Evolutionary conservation across 805 yeast genomes (phyloP).

Genomic region (Candida stauntonica): DNA sequence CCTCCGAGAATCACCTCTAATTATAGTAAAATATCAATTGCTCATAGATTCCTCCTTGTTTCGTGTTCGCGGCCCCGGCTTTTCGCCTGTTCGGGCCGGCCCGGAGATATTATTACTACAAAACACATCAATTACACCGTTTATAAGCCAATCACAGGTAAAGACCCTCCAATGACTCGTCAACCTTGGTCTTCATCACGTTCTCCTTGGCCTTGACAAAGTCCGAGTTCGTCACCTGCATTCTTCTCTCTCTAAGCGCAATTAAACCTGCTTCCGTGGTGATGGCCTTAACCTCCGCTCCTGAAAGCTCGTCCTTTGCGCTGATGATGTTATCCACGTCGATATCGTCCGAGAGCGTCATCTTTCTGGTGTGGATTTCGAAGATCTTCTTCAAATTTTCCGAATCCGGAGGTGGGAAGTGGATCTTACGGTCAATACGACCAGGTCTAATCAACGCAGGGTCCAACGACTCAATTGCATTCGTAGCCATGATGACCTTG

Average conservation of each 20-base stretch:
- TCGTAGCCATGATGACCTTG: constrained; percentile 97
- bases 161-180: constrained; percentile 91
- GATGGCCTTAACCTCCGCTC: constrained; percentile 96
- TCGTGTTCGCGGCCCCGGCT: too few relatives aligned
- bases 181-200: constrained; percentile 93
- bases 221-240: constrained; percentile 94
- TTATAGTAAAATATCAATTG: too few relatives aligned
- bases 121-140: too few relatives aligned
- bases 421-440: constrained; percentile 91
- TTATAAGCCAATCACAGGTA: constrained; percentile 39
- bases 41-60: too few relatives aligned
- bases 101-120: too few relatives aligned
- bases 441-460: constrained; percentile 98
- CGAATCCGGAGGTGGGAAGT: constrained; percentile 94
- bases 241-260: constrained; percentile 93
- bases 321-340: constrained; percentile 85
- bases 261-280: constrained; percentile 96
- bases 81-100: too few relatives aligned
- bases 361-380: constrained; percentile 86
- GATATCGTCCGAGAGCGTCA: constrained; percentile 86
- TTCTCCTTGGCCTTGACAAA: constrained; percentile 92
- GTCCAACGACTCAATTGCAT: constrained; percentile 88
- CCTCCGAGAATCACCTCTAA: too few relatives aligned
- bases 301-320: constrained; percentile 90
- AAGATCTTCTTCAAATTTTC: constrained; percentile 90